These are phyloP conservation scores for Xylariales sp. DNA, from an alignment of 2,329 filamentous ascomycete genomes.

Conservation along the genomic window DNA sequence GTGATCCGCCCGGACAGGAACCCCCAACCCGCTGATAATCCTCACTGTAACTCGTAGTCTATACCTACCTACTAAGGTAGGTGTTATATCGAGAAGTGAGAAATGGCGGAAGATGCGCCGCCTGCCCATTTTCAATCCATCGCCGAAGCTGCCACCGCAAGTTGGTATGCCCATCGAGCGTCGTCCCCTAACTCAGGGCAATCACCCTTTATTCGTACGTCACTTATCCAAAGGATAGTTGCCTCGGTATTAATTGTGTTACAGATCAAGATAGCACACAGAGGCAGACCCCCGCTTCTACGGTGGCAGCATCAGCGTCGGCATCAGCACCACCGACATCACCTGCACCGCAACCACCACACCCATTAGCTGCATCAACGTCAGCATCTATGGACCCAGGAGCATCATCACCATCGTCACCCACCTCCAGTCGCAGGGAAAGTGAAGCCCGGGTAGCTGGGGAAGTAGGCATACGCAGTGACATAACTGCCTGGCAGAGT, in stretches of 20 bases:
- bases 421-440: constrained; percentile 11
- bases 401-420: background rate
- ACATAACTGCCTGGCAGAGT: constrained; percentile 45
- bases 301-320: background rate
- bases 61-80: no score
- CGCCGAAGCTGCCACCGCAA: constrained; percentile 43
- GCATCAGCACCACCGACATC: background rate
- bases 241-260: constrained; percentile 1
- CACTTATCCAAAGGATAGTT: no score
- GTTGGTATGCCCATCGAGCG: constrained; percentile 43
- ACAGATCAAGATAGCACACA: constrained; percentile 11
- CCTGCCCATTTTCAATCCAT: constrained; percentile 40
- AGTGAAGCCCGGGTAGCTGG: constrained; percentile 14
- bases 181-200: constrained; percentile 32
- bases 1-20: background rate
- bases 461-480: constrained; percentile 31
- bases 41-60: no score
- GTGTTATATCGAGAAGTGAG: background rate
- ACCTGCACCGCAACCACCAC: background rate
- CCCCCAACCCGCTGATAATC: no score
- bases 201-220: constrained; percentile 37
- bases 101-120: constrained; percentile 34
- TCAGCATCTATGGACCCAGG: background rate
- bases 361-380: constrained; percentile 1
- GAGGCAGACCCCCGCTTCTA: background rate